Conservation (phyloP, 164 flowering plant genomes). For the Santalum album region DNA sequence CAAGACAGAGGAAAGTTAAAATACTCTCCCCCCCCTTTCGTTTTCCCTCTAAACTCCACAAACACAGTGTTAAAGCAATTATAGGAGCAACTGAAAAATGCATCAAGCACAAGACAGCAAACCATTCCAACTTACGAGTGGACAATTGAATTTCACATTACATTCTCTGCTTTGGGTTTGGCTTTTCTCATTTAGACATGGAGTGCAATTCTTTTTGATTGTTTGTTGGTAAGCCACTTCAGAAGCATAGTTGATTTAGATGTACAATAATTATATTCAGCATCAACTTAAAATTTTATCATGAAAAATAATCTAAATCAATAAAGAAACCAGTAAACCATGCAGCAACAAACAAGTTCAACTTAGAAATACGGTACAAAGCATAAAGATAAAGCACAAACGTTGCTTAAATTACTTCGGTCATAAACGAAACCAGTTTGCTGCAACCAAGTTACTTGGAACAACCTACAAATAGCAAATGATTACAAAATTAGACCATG, state of each 20-base stretch:
- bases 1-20: too few relatives aligned
- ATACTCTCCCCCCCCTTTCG: too few relatives aligned
- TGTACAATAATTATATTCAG: too few relatives aligned
- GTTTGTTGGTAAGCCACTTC: too few relatives aligned
- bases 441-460: conserved; percentile 86
- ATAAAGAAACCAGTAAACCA: background rate
- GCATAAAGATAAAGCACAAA: conserved; percentile 38
- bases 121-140: background rate
- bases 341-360: background rate
- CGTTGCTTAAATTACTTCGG: conserved; percentile 62
- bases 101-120: background rate
- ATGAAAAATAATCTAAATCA: background rate
- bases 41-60: too few relatives aligned
- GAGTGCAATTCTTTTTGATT: too few relatives aligned
- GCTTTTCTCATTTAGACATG: background rate
- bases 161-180: background rate
- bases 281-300: too few relatives aligned
- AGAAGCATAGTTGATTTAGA: too few relatives aligned
- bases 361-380: background rate
- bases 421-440: conserved; percentile 81
- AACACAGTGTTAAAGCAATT: too few relatives aligned
- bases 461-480: conserved; percentile 65
- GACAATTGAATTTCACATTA: background rate
- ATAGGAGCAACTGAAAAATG: background rate
- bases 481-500: conserved; percentile 16